Evolutionary conservation across 1,139 yeast genomes (phyloP).

Genomic region (Torulaspora globosa): DNA sequence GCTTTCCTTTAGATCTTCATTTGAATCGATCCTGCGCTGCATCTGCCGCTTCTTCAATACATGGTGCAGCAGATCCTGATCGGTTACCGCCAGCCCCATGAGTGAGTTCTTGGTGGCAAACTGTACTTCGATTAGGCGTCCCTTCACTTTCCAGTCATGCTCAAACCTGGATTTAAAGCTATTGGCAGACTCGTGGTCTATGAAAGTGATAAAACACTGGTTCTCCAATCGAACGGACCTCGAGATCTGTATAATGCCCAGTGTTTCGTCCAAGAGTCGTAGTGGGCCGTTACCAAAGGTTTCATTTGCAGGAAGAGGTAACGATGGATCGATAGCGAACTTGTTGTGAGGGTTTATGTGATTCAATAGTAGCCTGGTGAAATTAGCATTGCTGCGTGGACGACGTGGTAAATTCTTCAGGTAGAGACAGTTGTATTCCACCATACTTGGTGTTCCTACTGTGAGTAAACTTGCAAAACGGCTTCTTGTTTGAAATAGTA

Average conservation of each 20-base stretch:
- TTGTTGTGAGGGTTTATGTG: slow-evolving; percentile 22
- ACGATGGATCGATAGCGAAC: slow-evolving; percentile 13
- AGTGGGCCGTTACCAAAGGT: slow-evolving; percentile 3
- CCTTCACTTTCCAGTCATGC: slow-evolving; percentile 45
- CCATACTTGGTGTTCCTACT: slow-evolving; percentile 1
- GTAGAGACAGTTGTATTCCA: slow-evolving; percentile 16
- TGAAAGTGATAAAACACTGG: slow-evolving; percentile 79
- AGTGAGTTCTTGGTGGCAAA: slow-evolving; percentile 41
- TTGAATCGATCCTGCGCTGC: slow-evolving; percentile 16
- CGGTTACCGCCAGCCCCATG: slow-evolving; percentile 19
- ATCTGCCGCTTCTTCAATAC: slow-evolving; percentile 18
- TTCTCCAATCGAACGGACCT: slow-evolving; percentile 53
- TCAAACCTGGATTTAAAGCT: slow-evolving; percentile 48
- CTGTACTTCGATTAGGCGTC: slow-evolving; percentile 48
- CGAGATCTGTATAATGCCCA: slow-evolving; percentile 28
- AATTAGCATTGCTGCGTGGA: slow-evolving; percentile 26
- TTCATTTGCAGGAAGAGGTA: slow-evolving; percentile 18
- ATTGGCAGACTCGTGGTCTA: slow-evolving; percentile 43
- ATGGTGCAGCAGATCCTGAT: slow-evolving; percentile 22
- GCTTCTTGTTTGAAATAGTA: slow-evolving; percentile 11
- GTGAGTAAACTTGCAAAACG: no score
- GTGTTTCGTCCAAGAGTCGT: slow-evolving; percentile 19
- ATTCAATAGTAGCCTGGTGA: slow-evolving; percentile 20
- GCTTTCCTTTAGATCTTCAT: slow-evolving; percentile 18
- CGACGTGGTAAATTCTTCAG: slow-evolving; percentile 29